phyloP scores from a whole-genome alignment of 176 grass and related monocot genomes.

The Carex myosuroides region DNA sequence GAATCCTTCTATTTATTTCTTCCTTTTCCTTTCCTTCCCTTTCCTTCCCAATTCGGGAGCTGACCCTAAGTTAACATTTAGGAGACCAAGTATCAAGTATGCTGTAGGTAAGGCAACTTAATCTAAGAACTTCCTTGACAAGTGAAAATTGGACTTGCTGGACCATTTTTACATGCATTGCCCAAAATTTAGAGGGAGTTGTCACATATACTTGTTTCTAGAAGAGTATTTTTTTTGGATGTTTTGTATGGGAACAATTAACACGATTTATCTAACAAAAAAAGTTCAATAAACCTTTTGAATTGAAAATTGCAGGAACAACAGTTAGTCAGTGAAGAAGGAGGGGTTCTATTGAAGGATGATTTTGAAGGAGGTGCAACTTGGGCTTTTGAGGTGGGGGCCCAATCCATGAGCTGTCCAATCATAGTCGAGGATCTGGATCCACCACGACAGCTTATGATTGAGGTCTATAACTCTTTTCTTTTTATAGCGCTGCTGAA shows the following conservation, averaged over 20 bases:
- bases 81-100: not conserved
- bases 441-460: constrained; percentile 42
- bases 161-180: not conserved
- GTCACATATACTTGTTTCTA: not conserved
- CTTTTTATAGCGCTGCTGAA: not conserved
- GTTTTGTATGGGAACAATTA: not conserved
- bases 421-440: constrained; percentile 63
- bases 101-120: not conserved
- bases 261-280: not conserved
- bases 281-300: not conserved
- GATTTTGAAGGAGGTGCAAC: constrained; percentile 56
- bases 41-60: no score
- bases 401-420: constrained; percentile 47
- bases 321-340: constrained; percentile 32
- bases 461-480: constrained; percentile 31
- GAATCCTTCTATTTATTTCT: no score
- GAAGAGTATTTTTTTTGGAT: not conserved
- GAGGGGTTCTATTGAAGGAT: constrained; percentile 57
- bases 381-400: constrained; percentile 61
- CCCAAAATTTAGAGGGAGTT: not conserved
- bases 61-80: not conserved
- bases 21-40: no score
- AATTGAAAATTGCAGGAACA: constrained; percentile 1
- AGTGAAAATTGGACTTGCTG: not conserved
- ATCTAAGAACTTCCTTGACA: not conserved